Evolutionary conservation across 805 yeast species (phyloP).

Genomic region (Priceomyces medius): DNA sequence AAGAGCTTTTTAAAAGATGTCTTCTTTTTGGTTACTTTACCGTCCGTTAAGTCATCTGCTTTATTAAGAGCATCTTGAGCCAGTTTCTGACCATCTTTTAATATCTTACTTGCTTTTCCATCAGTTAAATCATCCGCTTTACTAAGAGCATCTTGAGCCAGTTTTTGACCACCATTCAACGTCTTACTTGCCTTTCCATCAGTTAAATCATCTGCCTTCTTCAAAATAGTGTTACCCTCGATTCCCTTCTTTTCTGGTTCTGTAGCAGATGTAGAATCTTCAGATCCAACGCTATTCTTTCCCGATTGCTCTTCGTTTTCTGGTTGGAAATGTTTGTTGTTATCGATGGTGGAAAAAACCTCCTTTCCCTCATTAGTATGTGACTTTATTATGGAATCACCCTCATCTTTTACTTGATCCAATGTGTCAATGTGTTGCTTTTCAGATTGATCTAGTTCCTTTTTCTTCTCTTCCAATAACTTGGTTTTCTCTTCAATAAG

Average conservation of each 20-base stretch:
- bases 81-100: neutral
- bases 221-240: no score
- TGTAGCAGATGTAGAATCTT: neutral
- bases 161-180: neutral
- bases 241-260: neutral
- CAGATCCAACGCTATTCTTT: neutral
- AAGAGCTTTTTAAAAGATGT: conserved; percentile 21
- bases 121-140: conserved; percentile 2
- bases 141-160: neutral
- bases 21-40: conserved; percentile 14
- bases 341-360: conserved; percentile 35
- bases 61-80: conserved; percentile 4
- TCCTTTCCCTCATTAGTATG: conserved; percentile 13
- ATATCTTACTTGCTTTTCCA: conserved; percentile 1
- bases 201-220: neutral
- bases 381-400: conserved; percentile 22
- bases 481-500: conserved; percentile 1
- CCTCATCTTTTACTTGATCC: conserved; percentile 17
- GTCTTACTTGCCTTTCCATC: conserved; percentile 3
- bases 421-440: conserved; percentile 9
- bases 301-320: neutral
- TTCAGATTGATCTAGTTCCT: neutral
- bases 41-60: conserved; percentile 3
- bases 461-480: conserved; percentile 1
- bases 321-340: conserved; percentile 30